Percentiles rank a stretch among this genome's conserved stretches.
phyloP scores from a whole-genome alignment of 2,329 filamentous ascomycete genomes.

The Zymoseptoria ardabiliae region DNA sequence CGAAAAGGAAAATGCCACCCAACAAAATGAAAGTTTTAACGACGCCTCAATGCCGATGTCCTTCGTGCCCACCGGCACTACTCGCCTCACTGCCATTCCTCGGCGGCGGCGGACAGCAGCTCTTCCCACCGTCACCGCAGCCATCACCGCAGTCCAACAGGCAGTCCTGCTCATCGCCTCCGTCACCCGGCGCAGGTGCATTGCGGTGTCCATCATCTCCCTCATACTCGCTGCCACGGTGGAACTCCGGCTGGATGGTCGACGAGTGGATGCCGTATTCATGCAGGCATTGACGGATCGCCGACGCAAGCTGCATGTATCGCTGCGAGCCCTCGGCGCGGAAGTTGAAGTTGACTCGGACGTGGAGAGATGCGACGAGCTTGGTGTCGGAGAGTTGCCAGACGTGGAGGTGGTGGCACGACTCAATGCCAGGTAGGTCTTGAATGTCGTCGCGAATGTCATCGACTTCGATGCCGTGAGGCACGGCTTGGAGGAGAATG shows the following conservation, averaged over 20 bases:
- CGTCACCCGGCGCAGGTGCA: conserved; percentile 14
- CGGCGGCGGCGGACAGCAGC: conserved; percentile 33
- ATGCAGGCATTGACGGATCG: conserved; percentile 81
- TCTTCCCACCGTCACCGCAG: conserved; percentile 34
- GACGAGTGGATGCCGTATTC: conserved; percentile 94
- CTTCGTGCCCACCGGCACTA: conserved; percentile 8
- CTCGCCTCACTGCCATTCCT: conserved; percentile 7
- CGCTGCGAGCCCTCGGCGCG: conserved; percentile 64
- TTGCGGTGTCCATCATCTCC: conserved; percentile 35
- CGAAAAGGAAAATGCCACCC: background rate
- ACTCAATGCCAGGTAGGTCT: conserved; percentile 72
- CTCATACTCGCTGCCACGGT: conserved; percentile 28
- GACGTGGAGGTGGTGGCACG: conserved; percentile 92
- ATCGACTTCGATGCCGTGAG: conserved; percentile 76
- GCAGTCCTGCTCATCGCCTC: conserved; percentile 33
- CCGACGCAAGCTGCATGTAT: conserved; percentile 85
- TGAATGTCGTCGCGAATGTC: conserved; percentile 92
- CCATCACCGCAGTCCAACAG: conserved; percentile 39
- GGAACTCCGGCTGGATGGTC: conserved; percentile 90
- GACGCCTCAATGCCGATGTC: conserved; percentile 8
- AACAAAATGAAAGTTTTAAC: background rate
- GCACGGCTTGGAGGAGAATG: conserved; percentile 89
- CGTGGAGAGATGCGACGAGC: conserved; percentile 84
- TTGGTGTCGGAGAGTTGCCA: conserved; percentile 97
- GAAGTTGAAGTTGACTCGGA: conserved; percentile 86